These are phyloP conservation scores for Sarocladium oryzae DNA, from an alignment of 2,329 filamentous ascomycete genomes.

Conservation along the genomic window DNA sequence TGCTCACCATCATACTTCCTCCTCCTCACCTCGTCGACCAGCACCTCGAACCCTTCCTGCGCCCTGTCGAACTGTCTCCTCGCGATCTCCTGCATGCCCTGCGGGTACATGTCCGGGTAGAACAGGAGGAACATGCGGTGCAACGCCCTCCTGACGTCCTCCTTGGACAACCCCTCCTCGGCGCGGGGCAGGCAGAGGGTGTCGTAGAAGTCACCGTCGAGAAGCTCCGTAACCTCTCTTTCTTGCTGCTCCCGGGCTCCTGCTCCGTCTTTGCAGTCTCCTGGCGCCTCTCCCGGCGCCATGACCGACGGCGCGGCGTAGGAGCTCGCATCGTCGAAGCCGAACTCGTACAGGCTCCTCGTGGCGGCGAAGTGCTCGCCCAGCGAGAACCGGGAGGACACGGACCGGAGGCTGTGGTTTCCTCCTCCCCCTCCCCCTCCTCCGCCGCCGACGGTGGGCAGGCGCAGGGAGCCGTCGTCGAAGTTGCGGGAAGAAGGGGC, in stretches of 20 bases:
- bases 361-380: slow-evolving; percentile 43
- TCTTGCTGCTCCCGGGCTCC: slow-evolving; percentile 2
- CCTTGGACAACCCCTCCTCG: slow-evolving; percentile 18
- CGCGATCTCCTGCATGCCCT: slow-evolving; percentile 30
- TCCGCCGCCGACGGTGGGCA: neutral
- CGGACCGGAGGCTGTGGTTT: slow-evolving; percentile 24
- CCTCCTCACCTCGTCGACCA: slow-evolving; percentile 36
- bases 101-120: slow-evolving; percentile 35
- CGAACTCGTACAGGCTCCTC: slow-evolving; percentile 39
- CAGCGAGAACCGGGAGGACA: slow-evolving; percentile 39
- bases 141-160: slow-evolving; percentile 37
- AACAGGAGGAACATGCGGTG: slow-evolving; percentile 37
- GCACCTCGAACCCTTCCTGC: slow-evolving; percentile 39
- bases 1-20: slow-evolving; percentile 33
- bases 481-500: neutral
- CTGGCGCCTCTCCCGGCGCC: slow-evolving; percentile 18
- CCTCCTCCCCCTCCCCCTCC: neutral
- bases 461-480: slow-evolving; percentile 2
- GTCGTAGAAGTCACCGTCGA: slow-evolving; percentile 35
- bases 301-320: slow-evolving; percentile 28
- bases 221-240: slow-evolving; percentile 12
- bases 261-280: slow-evolving; percentile 12
- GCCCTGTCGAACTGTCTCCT: slow-evolving; percentile 33
- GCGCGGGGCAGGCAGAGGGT: slow-evolving; percentile 35
- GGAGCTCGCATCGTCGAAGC: slow-evolving; percentile 40